Base-by-base conservation (phyloP, 805 yeast genomes). In the Cyberlindnera lachancei region DNA sequence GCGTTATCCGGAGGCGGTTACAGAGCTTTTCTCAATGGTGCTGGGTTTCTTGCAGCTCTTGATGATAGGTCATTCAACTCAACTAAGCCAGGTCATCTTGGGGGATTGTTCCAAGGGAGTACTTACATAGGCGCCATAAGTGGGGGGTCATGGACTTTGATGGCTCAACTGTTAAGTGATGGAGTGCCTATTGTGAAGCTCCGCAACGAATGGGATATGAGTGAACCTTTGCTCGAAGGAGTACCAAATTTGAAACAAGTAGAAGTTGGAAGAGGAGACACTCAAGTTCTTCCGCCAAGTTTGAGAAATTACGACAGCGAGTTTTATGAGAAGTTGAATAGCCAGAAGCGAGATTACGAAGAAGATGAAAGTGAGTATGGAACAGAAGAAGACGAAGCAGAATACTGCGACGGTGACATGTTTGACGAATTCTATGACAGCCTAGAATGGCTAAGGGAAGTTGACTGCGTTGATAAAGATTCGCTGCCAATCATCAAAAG, bases 1-100 rank as follows among this genome's bases (percentile, higher is more conserved):
- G 78, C 86, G 6, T 75, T 78, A 44, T 68, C 84, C 12, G 95
- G 95, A 27, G 95, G 96, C 51, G 95, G 95, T 4, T 86, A 83
- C 55, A 69, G 96, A 40, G 94, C 95, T 21, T 83, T 86, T 85
- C 59, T 86, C 27, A 59, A 68, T 36, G 95, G 94, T 3, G 95
- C 94, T 11, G 95, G 95, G 22, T 75, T 77, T 52, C 58, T 86
- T 15, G 64, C 88, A 1, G 95, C 90, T 1, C 58, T 83, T 37
- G 96, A 86, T 53, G 74, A 75, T 48, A 64, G 94, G 43, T 78
- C 92, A 3, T 57, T 49, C 7, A 70, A 67, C 35, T 67, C 75
- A 11, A 63, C 74, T 4, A 59, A 59, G 18, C 63, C 66, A 5
- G 80, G 82, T 11, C 54, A 61, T 28, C 54, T 85, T 25, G 88